These are phyloP conservation scores for Chaetomiaceae sp. DNA, from an alignment of 2,329 filamentous ascomycete species.

Conservation along the genomic window DNA sequence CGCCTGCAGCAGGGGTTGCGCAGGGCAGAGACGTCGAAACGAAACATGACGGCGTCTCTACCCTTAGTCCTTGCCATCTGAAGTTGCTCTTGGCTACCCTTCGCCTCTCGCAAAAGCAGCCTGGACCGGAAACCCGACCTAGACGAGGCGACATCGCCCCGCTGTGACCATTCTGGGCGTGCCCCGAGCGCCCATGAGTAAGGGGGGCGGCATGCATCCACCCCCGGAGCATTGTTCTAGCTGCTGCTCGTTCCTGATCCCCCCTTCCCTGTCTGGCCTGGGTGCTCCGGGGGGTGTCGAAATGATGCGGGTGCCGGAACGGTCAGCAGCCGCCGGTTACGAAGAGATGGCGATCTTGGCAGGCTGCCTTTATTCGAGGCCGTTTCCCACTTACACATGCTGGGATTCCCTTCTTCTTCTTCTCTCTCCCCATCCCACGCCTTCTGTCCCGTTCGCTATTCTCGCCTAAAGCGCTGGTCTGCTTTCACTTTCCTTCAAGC, in stretches of 20 bases:
- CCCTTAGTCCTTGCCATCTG: constrained; percentile 24
- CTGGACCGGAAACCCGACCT: constrained; percentile 11
- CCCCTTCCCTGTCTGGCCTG: constrained; percentile 6
- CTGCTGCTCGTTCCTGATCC: constrained; percentile 2
- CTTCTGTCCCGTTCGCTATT: constrained; percentile 30
- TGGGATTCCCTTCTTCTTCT: constrained; percentile 12
- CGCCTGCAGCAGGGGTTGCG: constrained; percentile 12
- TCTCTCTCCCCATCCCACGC: constrained; percentile 19
- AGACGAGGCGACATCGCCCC: not conserved
- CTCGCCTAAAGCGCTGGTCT: constrained; percentile 47
- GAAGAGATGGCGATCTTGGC: constrained; percentile 23
- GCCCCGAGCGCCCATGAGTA: constrained; percentile 10
- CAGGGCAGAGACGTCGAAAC: constrained; percentile 17
- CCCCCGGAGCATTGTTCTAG: constrained; percentile 7
- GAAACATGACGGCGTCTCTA: constrained; percentile 22
- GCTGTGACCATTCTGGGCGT: constrained; percentile 1
- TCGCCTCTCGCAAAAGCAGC: not conserved
- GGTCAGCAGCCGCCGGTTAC: constrained; percentile 24
- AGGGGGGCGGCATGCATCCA: not conserved
- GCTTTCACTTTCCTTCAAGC: constrained; percentile 37
- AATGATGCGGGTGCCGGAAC: constrained; percentile 27
- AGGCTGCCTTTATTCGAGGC: constrained; percentile 26
- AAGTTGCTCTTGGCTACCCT: constrained; percentile 12
- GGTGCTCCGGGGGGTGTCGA: not conserved
- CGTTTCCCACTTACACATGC: constrained; percentile 21